Conservation (phyloP, 108 stramenopile species). For the Discostella pseudostelligera region DNA sequence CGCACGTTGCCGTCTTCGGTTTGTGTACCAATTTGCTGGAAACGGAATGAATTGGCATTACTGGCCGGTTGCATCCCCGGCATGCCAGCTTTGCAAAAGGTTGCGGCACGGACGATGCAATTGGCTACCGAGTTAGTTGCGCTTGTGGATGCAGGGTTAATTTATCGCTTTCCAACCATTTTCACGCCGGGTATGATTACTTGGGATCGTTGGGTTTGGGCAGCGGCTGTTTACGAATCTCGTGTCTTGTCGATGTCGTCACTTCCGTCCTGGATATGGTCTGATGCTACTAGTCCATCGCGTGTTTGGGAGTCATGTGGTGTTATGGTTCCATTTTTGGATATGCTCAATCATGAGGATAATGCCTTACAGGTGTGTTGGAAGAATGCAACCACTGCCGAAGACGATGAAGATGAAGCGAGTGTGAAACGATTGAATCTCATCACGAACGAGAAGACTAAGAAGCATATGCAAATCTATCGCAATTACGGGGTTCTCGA, state of each 20-base stretch:
- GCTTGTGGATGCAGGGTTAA: constrained; percentile 73
- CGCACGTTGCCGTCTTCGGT: constrained; percentile 82
- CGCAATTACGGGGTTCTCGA: constrained; percentile 60
- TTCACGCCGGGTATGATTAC: constrained; percentile 80
- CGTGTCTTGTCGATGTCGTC: constrained; percentile 61
- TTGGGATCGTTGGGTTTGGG: constrained; percentile 93
- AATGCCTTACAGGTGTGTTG: constrained; percentile 66
- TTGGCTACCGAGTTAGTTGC: constrained; percentile 72
- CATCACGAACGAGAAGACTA: constrained; percentile 56
- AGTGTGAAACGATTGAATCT: constrained; percentile 23
- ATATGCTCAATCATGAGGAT: constrained; percentile 88
- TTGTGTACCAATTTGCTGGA: constrained; percentile 82
- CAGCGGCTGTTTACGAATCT: constrained; percentile 71
- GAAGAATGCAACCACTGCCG: constrained; percentile 48
- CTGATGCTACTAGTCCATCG: constrained; percentile 32
- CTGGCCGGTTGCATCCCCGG: constrained; percentile 81
- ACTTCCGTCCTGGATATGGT: constrained; percentile 41
- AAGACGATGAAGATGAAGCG: constrained; percentile 27
- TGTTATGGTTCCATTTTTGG: constrained; percentile 82
- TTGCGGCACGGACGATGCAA: constrained; percentile 69
- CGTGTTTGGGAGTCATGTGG: constrained; percentile 80
- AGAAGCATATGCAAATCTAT: constrained; percentile 79
- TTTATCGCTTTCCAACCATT: constrained; percentile 58
- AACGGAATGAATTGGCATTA: constrained; percentile 79
- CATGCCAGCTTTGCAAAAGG: constrained; percentile 68